Conservation (phyloP, 2,329 filamentous ascomycete genomes). For the Aureobasidium zeae region DNA sequence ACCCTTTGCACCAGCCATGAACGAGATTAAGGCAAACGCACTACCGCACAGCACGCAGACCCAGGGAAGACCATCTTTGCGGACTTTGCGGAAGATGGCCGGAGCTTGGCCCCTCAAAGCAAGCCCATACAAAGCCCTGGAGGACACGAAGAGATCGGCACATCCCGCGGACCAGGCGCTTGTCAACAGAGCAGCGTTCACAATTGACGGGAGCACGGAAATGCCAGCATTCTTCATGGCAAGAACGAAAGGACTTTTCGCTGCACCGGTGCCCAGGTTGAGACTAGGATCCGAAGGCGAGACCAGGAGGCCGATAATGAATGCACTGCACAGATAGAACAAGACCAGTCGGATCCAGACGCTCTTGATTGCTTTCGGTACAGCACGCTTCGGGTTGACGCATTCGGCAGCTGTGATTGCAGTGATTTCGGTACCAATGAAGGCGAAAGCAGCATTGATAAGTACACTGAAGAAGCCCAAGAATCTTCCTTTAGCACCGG, state of each 20-base stretch:
- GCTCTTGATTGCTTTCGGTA: constrained; percentile 14
- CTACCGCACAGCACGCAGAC: background rate
- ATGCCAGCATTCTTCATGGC: constrained; percentile 58
- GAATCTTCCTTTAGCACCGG: constrained; percentile 45
- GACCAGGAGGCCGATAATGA: constrained; percentile 10
- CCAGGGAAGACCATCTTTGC: background rate
- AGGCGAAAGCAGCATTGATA: constrained; percentile 55
- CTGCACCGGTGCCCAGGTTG: constrained; percentile 2
- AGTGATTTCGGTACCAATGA: constrained; percentile 55
- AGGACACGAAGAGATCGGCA: constrained; percentile 48
- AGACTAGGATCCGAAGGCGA: constrained; percentile 5
- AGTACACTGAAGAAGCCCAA: constrained; percentile 57
- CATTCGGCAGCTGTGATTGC: constrained; percentile 48
- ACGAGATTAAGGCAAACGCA: background rate
- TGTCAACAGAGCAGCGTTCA: constrained; percentile 66
- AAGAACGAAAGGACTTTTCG: constrained; percentile 52
- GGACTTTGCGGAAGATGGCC: constrained; percentile 36
- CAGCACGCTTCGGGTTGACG: constrained; percentile 36
- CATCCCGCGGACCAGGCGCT: constrained; percentile 62
- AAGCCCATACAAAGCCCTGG: constrained; percentile 41
- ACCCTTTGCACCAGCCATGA: constrained; percentile 3
- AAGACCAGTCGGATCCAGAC: constrained; percentile 15
- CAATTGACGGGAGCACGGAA: constrained; percentile 55
- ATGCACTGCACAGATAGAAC: constrained; percentile 32
- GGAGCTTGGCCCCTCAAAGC: constrained; percentile 44